Base-by-base conservation (phyloP, 805 yeast species). In the Candida stauntonica region DNA sequence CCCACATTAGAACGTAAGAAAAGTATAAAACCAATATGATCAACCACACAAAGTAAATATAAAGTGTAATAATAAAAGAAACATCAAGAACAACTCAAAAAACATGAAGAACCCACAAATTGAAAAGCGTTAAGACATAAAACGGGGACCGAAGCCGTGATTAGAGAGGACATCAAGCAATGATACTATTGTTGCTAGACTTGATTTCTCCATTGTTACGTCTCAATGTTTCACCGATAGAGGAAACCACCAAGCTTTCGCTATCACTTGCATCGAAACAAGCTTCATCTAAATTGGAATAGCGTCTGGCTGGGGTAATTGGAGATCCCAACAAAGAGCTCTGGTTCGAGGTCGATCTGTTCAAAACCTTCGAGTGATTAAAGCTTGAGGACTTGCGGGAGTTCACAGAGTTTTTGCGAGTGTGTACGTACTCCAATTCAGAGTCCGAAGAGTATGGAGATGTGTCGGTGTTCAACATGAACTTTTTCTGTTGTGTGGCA, bases 201-300 rank as follows among this genome's bases (percentile, higher is more conserved):
- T 44, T 36, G 17, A 58, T 53, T 34, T 57, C 63, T 17, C 61
- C 57, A 13, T 48, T 52, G 26, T 59, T 53, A 38, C 51, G 60
- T 50, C 62, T 55, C 34, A 60, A 34, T 7, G 57, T 50, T 14
- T 58, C 67, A 21, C 66, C 65, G 31, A 61, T 55, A n/a, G 58
- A 55, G 20, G 51, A 50, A 7, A 59, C 55, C 17, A 62, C 68
- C 33, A 57, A 50, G 26, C 46, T 40, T 17, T 50, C 56, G 27
- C 39, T 36, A 30, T 51, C 57, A n/a, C 46, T 41, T 11, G 41
- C 46, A 17, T 53, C 53, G 12, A 49, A 45, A 7, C 47, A 44
- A 3, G 40, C 41, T 16, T 38, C 45, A 31, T 45, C 46, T 24
- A 41, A 15, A 24, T 38, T 41, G 8, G 45, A 41, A 14, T 34